phyloP scores from a whole-genome alignment of 768 basidiomycete species.

The Lyophyllum decastes region DNA sequence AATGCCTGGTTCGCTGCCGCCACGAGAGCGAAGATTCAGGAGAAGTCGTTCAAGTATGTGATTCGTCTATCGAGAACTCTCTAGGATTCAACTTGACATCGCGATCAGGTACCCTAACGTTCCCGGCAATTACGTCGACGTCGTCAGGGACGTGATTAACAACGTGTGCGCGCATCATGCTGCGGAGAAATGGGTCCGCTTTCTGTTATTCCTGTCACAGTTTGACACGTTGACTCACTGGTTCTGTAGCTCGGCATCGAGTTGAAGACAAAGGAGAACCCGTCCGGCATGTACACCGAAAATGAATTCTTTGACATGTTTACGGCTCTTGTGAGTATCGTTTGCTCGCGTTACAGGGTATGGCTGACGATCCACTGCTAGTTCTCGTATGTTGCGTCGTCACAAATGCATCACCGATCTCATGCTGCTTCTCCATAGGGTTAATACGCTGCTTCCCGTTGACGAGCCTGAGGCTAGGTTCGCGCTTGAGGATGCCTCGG shows the following conservation, averaged over 20 bases:
- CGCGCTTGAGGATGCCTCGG: slow-evolving; percentile 26
- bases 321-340: slow-evolving; percentile 28
- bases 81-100: not conserved
- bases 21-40: slow-evolving; percentile 28
- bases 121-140: slow-evolving; percentile 1
- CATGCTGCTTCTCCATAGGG: slow-evolving; percentile 9
- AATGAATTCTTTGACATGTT: slow-evolving; percentile 50
- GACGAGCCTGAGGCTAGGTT: slow-evolving; percentile 33
- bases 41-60: slow-evolving; percentile 30
- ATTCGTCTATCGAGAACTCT: no score
- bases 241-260: slow-evolving; percentile 35
- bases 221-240: not conserved
- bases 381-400: slow-evolving; percentile 9
- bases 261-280: slow-evolving; percentile 48
- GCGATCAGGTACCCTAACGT: not conserved
- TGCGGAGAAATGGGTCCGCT: no score
- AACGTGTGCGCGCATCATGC: not conserved
- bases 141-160: slow-evolving; percentile 5
- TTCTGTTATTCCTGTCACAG: no score
- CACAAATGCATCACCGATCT: not conserved
- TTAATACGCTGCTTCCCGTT: slow-evolving; percentile 27
- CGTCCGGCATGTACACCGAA: slow-evolving; percentile 44
- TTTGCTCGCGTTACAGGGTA: no score
- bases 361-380: no score
- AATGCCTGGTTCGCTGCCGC: slow-evolving; percentile 29